Evolutionary conservation across 2,329 filamentous ascomycete species (phyloP).

Genomic region (Penicillium frequentans): DNA sequence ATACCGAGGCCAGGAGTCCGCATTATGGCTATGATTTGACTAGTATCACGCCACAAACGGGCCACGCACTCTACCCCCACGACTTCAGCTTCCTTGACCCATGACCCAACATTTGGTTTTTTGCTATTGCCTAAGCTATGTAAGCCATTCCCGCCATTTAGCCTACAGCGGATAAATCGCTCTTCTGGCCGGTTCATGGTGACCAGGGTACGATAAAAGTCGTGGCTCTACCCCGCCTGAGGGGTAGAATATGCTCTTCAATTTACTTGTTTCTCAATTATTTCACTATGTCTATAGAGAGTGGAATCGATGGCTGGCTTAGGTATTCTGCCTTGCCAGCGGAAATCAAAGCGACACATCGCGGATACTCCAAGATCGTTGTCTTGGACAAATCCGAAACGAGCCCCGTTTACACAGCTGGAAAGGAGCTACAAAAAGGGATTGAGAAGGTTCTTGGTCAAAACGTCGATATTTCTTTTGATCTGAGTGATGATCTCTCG

Average conservation of each 20-base stretch:
- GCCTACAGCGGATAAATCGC: slow-evolving; percentile 1
- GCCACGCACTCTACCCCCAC: too few relatives aligned
- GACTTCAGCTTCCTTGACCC: too few relatives aligned
- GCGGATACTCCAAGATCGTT: slow-evolving; percentile 48
- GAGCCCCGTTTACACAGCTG: slow-evolving; percentile 59
- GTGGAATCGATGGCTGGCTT: slow-evolving; percentile 60
- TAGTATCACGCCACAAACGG: too few relatives aligned
- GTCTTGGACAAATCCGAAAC: slow-evolving; percentile 52
- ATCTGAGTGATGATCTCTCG: neutral
- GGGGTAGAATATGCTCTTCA: neutral
- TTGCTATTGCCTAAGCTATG: neutral
- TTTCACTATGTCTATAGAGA: slow-evolving; percentile 39
- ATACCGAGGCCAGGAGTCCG: too few relatives aligned
- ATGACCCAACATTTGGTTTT: neutral
- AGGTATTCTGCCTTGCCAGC: slow-evolving; percentile 56
- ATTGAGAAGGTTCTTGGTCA: slow-evolving; percentile 57
- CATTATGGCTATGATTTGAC: too few relatives aligned
- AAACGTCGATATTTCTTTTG: slow-evolving; percentile 26
- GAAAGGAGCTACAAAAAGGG: slow-evolving; percentile 57
- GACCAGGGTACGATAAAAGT: neutral
- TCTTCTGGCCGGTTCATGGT: neutral
- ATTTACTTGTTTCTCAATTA: neutral
- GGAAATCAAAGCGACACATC: slow-evolving; percentile 31
- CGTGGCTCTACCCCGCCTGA: neutral
- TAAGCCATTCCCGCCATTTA: neutral